phyloP scores from a whole-genome alignment of 768 basidiomycete species.

The Rubroboletus satanas region DNA sequence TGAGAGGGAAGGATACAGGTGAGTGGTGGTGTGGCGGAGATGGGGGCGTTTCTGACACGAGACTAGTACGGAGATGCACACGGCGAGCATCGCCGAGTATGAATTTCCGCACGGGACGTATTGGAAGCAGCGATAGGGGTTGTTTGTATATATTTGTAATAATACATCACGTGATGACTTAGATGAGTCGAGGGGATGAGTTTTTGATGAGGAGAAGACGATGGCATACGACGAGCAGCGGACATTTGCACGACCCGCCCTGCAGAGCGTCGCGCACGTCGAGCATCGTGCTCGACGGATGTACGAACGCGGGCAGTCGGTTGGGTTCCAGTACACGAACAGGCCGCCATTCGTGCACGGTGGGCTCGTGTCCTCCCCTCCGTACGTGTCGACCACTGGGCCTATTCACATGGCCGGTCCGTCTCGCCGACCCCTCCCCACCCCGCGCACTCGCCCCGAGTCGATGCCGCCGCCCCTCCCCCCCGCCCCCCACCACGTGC shows the following conservation, averaged over 20 bases:
- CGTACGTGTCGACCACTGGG: constrained; percentile 6
- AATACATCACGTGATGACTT: constrained; percentile 13
- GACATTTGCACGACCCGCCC: constrained; percentile 5
- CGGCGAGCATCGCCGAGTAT: constrained; percentile 69
- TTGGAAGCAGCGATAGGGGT: constrained; percentile 11
- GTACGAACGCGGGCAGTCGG: constrained; percentile 8
- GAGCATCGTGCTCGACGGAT: constrained; percentile 6
- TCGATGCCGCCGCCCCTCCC: constrained; percentile 21
- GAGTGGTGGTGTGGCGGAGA: constrained; percentile 4
- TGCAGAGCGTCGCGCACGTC: constrained; percentile 12
- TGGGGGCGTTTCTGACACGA: not conserved
- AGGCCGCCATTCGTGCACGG: constrained; percentile 6
- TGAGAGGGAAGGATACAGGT: constrained; percentile 68
- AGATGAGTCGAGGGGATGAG: not conserved
- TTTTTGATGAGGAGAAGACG: constrained; percentile 10
- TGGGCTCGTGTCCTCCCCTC: constrained; percentile 7
- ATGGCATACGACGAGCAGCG: constrained; percentile 26
- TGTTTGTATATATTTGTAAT: constrained; percentile 19
- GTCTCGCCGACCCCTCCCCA: constrained; percentile 28
- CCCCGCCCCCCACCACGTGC: constrained; percentile 21
- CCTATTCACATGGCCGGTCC: constrained; percentile 19
- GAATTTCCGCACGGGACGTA: constrained; percentile 69
- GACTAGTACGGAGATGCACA: constrained; percentile 75
- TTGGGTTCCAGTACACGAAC: constrained; percentile 20
- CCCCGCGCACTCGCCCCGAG: constrained; percentile 27